phyloP scores from a whole-genome alignment of 768 basidiomycete species.

The Astraeus odoratus region DNA sequence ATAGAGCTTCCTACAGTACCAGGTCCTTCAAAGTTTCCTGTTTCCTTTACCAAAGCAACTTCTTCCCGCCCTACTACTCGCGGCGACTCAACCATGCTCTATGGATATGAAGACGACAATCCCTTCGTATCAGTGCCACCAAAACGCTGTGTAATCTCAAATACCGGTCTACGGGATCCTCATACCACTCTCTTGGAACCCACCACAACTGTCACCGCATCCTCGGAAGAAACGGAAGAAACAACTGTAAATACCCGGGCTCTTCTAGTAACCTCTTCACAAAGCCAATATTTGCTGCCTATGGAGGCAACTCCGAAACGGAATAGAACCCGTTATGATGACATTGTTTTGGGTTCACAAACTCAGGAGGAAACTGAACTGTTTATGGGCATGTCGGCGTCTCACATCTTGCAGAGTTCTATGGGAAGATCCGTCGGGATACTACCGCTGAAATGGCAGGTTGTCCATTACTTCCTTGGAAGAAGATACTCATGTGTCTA shows the following conservation, averaged over 20 bases:
- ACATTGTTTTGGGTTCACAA: conserved; percentile 26
- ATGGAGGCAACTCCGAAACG: conserved; percentile 27
- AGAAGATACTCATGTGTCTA: conserved; percentile 8
- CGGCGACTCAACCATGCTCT: conserved; percentile 2
- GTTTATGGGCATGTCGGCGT: conserved; percentile 5
- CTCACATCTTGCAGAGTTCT: not conserved
- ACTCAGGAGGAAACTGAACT: conserved; percentile 27
- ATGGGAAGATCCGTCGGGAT: not conserved
- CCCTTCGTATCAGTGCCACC: not conserved
- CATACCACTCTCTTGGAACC: not conserved
- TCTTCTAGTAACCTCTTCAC: conserved; percentile 23
- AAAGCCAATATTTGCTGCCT: conserved; percentile 28
- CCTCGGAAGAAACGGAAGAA: not conserved
- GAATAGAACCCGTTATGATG: conserved; percentile 23
- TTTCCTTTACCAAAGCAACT: not conserved
- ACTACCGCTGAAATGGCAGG: conserved; percentile 13
- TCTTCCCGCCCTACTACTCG: not conserved
- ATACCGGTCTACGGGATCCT: too few relatives aligned
- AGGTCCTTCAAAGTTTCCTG: not conserved
- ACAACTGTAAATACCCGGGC: not conserved
- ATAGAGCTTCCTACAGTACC: too few relatives aligned
- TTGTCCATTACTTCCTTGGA: not conserved
- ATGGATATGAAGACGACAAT: not conserved
- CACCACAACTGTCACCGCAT: not conserved
- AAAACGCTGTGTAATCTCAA: too few relatives aligned